A percentile compares a stretch with the other conserved stretches of the same genome.
phyloP scores from a whole-genome alignment of 495 filamentous ascomycete species.

The Lophium mytilinum region DNA sequence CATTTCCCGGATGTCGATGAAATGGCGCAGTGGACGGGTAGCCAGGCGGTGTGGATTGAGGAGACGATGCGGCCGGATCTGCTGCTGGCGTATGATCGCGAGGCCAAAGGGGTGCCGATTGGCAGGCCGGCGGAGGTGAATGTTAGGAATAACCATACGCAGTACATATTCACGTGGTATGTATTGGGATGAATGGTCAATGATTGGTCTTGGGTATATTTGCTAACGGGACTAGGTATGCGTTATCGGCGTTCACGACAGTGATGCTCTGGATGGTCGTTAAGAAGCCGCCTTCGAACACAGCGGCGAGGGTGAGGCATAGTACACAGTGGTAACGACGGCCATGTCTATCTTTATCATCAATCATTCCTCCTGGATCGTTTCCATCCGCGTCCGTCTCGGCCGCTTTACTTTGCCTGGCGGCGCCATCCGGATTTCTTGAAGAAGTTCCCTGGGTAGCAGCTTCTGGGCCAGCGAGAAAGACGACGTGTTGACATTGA shows the following conservation, averaged over 20 bases:
- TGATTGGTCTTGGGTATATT: too few species aligned
- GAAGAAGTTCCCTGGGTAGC: constrained; percentile 73
- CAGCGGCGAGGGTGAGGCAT: constrained; percentile 64
- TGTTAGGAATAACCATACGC: constrained; percentile 88
- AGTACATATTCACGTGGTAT: constrained; percentile 98
- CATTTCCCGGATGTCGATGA: constrained; percentile 90
- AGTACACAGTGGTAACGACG: constrained; percentile 64
- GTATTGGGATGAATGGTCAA: constrained; percentile 19
- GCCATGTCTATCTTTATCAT: constrained; percentile 16
- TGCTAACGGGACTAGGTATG: constrained; percentile 56
- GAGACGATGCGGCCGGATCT: constrained; percentile 87
- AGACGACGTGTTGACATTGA: constrained; percentile 59
- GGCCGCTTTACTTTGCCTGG: constrained; percentile 34
- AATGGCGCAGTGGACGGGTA: constrained; percentile 82
- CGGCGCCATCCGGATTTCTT: constrained; percentile 68
- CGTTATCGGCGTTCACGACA: constrained; percentile 73
- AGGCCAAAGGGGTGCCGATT: constrained; percentile 80
- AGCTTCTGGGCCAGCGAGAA: constrained; percentile 78
- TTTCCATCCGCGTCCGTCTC: constrained; percentile 35
- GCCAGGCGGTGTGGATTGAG: constrained; percentile 89
- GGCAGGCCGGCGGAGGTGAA: constrained; percentile 88
- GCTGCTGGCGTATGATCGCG: constrained; percentile 58
- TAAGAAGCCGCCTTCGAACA: constrained; percentile 68
- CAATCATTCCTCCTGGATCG: constrained; percentile 24
- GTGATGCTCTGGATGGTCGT: constrained; percentile 95